A percentile compares a stretch with the other conserved stretches of the same genome.
Conservation (phyloP, 257 asterid genomes). For the Scutellaria baicalensis region DNA sequence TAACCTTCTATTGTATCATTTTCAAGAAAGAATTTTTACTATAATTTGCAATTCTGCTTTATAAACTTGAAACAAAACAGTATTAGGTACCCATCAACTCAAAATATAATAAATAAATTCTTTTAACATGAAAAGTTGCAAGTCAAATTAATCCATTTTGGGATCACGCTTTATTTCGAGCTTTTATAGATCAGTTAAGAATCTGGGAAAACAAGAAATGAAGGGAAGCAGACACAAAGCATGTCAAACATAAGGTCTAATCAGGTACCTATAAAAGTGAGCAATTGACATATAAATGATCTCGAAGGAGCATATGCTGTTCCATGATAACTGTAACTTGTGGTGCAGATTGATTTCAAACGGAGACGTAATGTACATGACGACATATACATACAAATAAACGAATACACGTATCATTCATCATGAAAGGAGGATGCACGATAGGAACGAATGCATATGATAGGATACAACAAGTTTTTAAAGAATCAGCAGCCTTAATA, state of each 20-base stretch:
- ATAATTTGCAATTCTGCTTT: background rate
- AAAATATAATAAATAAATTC: background rate
- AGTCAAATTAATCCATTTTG: conserved; percentile 1
- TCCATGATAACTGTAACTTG: conserved; percentile 16
- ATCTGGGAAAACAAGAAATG: background rate
- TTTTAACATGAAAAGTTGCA: conserved; percentile 4
- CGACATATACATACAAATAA: background rate
- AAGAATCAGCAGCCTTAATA: background rate
- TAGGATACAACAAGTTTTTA: background rate
- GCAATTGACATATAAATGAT: background rate
- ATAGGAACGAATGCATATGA: background rate
- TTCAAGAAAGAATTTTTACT: background rate
- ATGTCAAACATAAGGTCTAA: conserved; percentile 10
- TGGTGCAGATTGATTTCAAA: conserved; percentile 15
- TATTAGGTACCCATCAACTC: conserved; percentile 19
- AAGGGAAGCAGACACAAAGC: background rate
- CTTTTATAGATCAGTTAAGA: background rate
- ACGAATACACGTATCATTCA: background rate
- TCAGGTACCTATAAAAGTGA: conserved; percentile 3
- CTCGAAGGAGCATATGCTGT: conserved; percentile 1
- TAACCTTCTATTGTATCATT: background rate
- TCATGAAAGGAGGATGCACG: background rate
- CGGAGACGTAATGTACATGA: conserved; percentile 5
- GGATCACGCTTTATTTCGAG: background rate
- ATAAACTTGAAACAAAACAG: conserved; percentile 10